Evolutionary conservation across 192 early-diverging fungal species (phyloP).

Genomic region (Coemansia sp.): DNA sequence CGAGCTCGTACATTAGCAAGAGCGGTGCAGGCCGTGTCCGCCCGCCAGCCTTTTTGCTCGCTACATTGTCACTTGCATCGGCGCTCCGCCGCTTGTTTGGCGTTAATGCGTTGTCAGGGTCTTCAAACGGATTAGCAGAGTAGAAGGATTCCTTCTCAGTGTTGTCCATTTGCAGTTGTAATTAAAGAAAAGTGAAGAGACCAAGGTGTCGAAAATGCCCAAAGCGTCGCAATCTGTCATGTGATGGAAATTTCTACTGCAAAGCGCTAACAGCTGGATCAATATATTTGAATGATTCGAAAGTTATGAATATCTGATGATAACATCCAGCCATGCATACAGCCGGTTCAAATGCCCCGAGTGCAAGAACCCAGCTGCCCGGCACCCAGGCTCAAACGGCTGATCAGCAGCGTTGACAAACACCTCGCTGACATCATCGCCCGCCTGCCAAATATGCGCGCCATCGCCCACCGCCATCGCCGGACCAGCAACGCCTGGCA

Average conservation of each 20-base stretch:
- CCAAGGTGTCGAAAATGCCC: too few relatives aligned
- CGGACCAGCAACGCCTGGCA: constrained; percentile 11
- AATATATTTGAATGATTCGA: too few relatives aligned
- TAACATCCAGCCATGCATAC: constrained; percentile 59
- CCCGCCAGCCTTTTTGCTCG: constrained; percentile 14
- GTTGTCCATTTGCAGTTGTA: too few relatives aligned
- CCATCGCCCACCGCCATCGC: constrained; percentile 2
- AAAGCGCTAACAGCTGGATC: too few relatives aligned
- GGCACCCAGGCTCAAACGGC: constrained; percentile 16
- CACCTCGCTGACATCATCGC: constrained; percentile 5
- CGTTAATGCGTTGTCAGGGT: too few relatives aligned
- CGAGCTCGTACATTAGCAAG: constrained; percentile 19
- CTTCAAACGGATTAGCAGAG: too few relatives aligned
- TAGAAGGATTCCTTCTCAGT: too few relatives aligned
- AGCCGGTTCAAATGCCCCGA: constrained; percentile 64
- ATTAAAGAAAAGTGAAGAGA: too few relatives aligned
- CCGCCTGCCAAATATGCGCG: constrained; percentile 31
- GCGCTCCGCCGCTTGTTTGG: background rate
- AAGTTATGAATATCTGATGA: constrained; percentile 1
- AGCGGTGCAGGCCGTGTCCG: constrained; percentile 17
- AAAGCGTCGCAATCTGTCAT: too few relatives aligned
- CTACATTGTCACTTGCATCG: background rate
- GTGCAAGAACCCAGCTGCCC: constrained; percentile 59
- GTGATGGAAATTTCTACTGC: too few relatives aligned
- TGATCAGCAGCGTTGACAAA: background rate